These are phyloP conservation scores for Poa pratensis DNA, from an alignment of 176 grass and related monocot species.

Conservation along the genomic window DNA sequence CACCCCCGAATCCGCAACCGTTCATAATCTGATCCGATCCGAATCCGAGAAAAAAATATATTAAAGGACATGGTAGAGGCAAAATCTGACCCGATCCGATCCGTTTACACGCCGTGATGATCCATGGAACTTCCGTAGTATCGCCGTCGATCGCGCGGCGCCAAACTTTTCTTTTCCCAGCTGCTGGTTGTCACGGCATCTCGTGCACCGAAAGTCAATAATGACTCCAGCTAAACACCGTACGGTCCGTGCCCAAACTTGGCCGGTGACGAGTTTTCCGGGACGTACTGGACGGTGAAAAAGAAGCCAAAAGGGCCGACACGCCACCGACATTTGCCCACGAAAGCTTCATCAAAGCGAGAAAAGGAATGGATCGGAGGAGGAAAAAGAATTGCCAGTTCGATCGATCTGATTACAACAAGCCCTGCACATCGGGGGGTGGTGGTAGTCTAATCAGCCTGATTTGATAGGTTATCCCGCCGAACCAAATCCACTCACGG, in stretches of 20 bases:
- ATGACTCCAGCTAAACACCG: conserved; percentile 10
- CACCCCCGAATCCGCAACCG: too few relatives aligned
- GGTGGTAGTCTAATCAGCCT: not conserved
- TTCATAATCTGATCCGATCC: too few relatives aligned
- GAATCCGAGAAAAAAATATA: too few relatives aligned
- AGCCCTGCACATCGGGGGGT: not conserved
- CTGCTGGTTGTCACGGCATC: not conserved
- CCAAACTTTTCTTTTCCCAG: not conserved
- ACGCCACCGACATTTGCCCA: conserved; percentile 52
- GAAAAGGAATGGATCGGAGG: not conserved
- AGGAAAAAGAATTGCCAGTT: not conserved
- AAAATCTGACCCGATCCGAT: too few relatives aligned
- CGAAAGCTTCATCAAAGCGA: conserved; percentile 46
- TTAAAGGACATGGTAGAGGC: too few relatives aligned
- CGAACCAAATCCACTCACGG: conserved; percentile 3
- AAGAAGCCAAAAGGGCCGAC: conserved; percentile 52
- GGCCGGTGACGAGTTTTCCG: not conserved
- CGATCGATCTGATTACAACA: not conserved
- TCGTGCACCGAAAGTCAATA: conserved; percentile 40
- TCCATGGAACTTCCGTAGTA: too few relatives aligned
- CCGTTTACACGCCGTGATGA: too few relatives aligned
- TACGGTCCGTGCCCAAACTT: not conserved
- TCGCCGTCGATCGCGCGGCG: not conserved
- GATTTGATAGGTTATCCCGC: not conserved
- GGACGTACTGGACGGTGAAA: not conserved